A percentile compares a stretch with the other conserved stretches of the same genome.
Conservation (phyloP, 2,329 filamentous ascomycete species). For the Talaromyces sp. region DNA sequence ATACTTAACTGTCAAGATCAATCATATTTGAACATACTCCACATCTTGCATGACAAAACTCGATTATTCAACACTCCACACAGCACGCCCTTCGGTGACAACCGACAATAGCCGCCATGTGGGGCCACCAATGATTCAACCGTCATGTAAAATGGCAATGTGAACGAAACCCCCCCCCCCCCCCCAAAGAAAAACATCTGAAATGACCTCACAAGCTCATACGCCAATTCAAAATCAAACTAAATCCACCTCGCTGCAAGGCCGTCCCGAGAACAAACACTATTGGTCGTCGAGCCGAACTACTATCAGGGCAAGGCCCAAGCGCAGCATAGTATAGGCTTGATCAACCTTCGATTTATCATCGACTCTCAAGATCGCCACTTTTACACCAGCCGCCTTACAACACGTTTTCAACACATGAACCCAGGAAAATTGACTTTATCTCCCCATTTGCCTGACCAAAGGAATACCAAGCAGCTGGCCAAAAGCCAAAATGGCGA, state of each 20-base stretch:
- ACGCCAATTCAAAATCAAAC: neutral
- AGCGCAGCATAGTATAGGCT: too few relatives aligned
- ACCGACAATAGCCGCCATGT: conserved; percentile 11
- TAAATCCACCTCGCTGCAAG: neutral
- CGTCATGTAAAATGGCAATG: too few relatives aligned
- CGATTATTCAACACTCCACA: neutral
- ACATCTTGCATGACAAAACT: too few relatives aligned
- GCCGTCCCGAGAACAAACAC: neutral
- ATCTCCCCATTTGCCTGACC: too few relatives aligned
- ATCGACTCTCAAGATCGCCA: neutral
- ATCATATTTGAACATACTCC: too few relatives aligned
- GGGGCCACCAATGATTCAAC: neutral
- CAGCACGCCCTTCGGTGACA: neutral
- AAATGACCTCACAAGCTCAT: neutral
- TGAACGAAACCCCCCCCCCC: too few relatives aligned
- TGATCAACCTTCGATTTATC: too few relatives aligned
- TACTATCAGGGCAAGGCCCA: too few relatives aligned
- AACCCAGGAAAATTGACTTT: neutral
- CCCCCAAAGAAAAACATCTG: neutral
- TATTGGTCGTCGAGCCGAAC: neutral
- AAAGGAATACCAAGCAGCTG: neutral
- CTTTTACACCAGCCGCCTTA: neutral
- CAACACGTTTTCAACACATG: neutral
- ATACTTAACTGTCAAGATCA: too few relatives aligned
- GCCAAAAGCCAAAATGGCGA: conserved; percentile 13